Conservation (phyloP, 352 stramenopile genomes). For the Phytophthora cryptogea region DNA sequence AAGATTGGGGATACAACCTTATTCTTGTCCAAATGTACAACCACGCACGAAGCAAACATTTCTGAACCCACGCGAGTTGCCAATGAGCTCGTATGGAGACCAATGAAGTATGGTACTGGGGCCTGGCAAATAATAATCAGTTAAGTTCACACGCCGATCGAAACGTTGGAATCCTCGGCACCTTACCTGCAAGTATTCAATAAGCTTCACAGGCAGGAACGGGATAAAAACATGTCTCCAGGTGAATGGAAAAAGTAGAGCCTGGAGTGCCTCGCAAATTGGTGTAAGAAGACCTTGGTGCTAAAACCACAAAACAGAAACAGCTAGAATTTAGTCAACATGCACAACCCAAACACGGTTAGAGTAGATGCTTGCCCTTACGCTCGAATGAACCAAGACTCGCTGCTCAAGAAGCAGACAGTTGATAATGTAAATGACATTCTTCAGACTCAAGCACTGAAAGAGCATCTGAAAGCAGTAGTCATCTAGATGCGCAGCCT, state of each 20-base stretch:
- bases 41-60: conserved; percentile 79
- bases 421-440: conserved; percentile 83
- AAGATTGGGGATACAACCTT: conserved; percentile 80
- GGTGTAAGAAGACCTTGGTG: conserved; percentile 72
- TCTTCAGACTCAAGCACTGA: conserved; percentile 78
- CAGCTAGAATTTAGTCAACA: conserved; percentile 2
- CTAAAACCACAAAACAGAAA: conserved; percentile 31
- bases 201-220: conserved; percentile 79
- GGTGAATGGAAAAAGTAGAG: conserved; percentile 82
- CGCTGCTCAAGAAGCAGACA: conserved; percentile 86
- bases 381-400: conserved; percentile 80
- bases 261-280: conserved; percentile 76
- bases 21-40: conserved; percentile 86
- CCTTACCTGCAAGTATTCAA: conserved; percentile 82
- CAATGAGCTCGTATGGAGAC: conserved; percentile 82
- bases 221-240: conserved; percentile 90
- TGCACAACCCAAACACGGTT: neutral
- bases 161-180: neutral
- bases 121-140: conserved; percentile 39
- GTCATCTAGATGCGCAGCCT: conserved; percentile 68
- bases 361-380: conserved; percentile 29
- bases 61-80: conserved; percentile 71
- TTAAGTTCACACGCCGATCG: too few relatives aligned
- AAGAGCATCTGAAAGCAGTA: conserved; percentile 84
- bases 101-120: conserved; percentile 86